Evolutionary conservation across 2,329 filamentous ascomycete genomes (phyloP), one percentile per base, ranked within the genome.

Genomic region (Epichloe uncinata): DNA sequence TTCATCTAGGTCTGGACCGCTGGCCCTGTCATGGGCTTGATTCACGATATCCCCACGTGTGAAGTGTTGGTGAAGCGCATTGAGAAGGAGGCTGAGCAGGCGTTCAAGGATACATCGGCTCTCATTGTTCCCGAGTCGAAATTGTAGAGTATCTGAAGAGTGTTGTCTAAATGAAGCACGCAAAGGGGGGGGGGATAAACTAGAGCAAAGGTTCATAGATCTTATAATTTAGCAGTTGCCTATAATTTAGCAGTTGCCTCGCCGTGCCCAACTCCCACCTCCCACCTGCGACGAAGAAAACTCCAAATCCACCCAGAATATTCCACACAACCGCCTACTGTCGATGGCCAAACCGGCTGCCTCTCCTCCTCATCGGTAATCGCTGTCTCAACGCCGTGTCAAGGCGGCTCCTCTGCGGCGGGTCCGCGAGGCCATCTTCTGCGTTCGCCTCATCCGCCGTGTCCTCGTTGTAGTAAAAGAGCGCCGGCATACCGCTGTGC

Each of bases 11-110:
- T 96, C 38, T 97, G 93, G 93, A 97, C 93, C 18, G 89, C 91
- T 8, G 93, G 93, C 11, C 91, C 96, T 66, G 91, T 97, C 57
- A 95, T 98, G 56, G 87, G 87, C 5, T 66, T 93, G 50, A 93
- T 93, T 54, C 81, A 91, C 58, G 87, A 93, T 59, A 86, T 90
- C 49, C 85, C 85, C 8, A 87, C 83, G 0, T 91, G 87, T 61
- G 76, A 77, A 44, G 81, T 70, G 1, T 70, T 93, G 26, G 69
- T 89, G 9, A 72, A 72, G 57, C 77, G 87, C 51, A 90, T 93
- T 58, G 85, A 90, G 71, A 81, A 73, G 63, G 87, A 91, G 65
- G 86, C 86, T 0, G 75, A 84, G 62, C 73, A 78, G 51, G 73
- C 83, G 4, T 69, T 90, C 54, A 74, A 69, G 60, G 77, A 80